Evolutionary conservation across 2,329 filamentous ascomycete genomes (phyloP), one percentile per base, ranked within the genome.

Genomic region (Alternaria alternata): DNA sequence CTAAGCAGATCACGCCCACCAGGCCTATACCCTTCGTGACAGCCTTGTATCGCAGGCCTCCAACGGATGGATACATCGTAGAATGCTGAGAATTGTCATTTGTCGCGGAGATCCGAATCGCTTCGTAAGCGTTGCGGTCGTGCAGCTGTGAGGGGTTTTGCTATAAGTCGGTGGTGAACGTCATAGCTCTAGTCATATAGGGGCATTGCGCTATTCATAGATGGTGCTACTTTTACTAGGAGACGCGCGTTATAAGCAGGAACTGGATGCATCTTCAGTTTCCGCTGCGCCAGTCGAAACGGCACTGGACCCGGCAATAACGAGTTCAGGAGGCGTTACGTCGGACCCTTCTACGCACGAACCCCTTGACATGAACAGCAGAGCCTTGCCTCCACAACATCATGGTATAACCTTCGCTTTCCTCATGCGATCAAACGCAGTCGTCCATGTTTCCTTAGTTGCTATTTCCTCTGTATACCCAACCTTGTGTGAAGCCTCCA

Each of bases 351-450:
- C 12, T 41, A 41, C 11, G 38, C 14, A 20, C 16, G 24, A 5
- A 16, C 24, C 24, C 51, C 14, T 46, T 30, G 12, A 20, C 20
- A 42, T 38, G 44, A 2, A 54, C 2, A 20, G 12, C 24, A 44
- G 14, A 5, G 16, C 44, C 34, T 18, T 11, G 11, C 30, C 36
- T 12, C 18, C 7, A 24, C 30, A 16, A 2, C 16, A 38, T 67
- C 43, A 75, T 28, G 72, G 72, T 51, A 83, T 81, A 24, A 84
- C 71, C 1, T 78, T 80, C 2, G 81, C 80, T 24, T 73, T 69
- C 58, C 75, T 75, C 63, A 84, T 81, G 51, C 73, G 74, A 57
- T 79, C 75, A 66, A 85, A 83, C 0, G 78, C 76, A 43, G 79
- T 75, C 46, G 81, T 62, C 82, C 82, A 84, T 4, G 79, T 79